Base-by-base conservation (phyloP, 1,284 basidiomycete genomes). In the Ustilago tritici region DNA sequence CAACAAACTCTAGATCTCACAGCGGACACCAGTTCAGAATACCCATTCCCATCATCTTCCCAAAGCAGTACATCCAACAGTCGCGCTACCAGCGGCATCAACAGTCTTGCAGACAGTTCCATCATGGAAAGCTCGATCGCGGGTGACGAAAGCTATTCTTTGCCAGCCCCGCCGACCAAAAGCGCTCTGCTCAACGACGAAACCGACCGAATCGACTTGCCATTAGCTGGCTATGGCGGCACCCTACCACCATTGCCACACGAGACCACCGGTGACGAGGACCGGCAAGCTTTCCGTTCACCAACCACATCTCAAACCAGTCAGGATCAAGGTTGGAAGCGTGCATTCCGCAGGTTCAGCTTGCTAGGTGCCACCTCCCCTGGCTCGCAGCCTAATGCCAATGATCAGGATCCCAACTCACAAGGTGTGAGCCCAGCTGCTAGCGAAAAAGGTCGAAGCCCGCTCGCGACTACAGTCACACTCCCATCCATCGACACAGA, bases 71-170 rank as follows among this genome's bases (percentile, higher is more conserved):
- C 40, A 1, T 56, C 68, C 28, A 62, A 56, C 23, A 78, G 76
- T 15, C 62, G 71, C 49, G 56, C 49, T 6, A 67, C 69, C 4
- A 76, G 67, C 31, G 57, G 67, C 4, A 41, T 54, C 15, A 70
- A 55, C 49, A 78, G 72, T 40, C 38, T 63, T 2, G 61, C 68
- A 17, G 74, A 75, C 38, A 65, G 71, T 54, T 70, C 71, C 2
- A 52, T 69, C 17, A 17, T 76, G 40, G 74, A 76, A 17, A 72
- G 55, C 11, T 76, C 74, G n/a, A 41, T 80, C 14, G 78, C 76
- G 1, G 78, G 78, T 6, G 78, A 80, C 49, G 78, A 80, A 46
- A 80, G 78, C 56, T 80, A 80, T 55, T 61, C 53, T 8, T 47
- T 78, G 6, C 71, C 76, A 14, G 49, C 62, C 6, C 59, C 63